Evolutionary conservation across 2,329 filamentous ascomycete species (phyloP), one percentile per base, ranked within the genome.

Genomic region (Aspergillus sergii): DNA sequence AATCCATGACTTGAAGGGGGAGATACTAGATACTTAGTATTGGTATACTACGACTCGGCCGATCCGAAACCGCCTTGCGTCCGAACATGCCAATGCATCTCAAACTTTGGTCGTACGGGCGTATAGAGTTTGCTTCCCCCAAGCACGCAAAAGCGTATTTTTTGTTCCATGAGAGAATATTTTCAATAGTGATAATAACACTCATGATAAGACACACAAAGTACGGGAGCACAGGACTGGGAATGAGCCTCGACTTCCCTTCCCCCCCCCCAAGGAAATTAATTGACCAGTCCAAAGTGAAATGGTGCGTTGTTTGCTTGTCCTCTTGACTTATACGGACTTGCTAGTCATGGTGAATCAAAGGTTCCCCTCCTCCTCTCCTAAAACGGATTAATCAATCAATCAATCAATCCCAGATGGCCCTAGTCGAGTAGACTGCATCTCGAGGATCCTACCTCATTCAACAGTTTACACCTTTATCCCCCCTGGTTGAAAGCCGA

Each of bases 251-350:
- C 26, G 46, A 30, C 26, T n/a, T n/a, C n/a, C n/a, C n/a, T n/a
- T n/a, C n/a, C n/a, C n/a, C n/a, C n/a, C 46, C 45, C n/a, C 11
- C 19, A 5, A 53, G 51, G 32, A 36, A 36, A 54, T 32, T 59
- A 51, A 51, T 32, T n/a, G 58, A 59, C 28, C 48, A 59, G 58
- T 59, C 58, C 21, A 59, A 59, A 59, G n/a, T 43, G 28, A 59
- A 54, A 54, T 54, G 26, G 36, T 16, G 34, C 19, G 50, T 51
- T 59, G 46, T 51, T 51, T 53, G 50, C 50, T 3, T 34, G 14
- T 16, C 50, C 10, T 58, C 11, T 30, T 30, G 10, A n/a, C 16
- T 41, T 41, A 30, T 36, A 36, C 34, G 12, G 12, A 36, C 34
- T 2, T 36, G 12, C 34, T 7, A 5, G 34, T 36, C 34, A 14